Percentiles rank a stretch among this genome's conserved stretches.
These are phyloP conservation scores for Fusarium sp. DNA, from an alignment of 2,329 filamentous ascomycete species.

Conservation along the genomic window DNA sequence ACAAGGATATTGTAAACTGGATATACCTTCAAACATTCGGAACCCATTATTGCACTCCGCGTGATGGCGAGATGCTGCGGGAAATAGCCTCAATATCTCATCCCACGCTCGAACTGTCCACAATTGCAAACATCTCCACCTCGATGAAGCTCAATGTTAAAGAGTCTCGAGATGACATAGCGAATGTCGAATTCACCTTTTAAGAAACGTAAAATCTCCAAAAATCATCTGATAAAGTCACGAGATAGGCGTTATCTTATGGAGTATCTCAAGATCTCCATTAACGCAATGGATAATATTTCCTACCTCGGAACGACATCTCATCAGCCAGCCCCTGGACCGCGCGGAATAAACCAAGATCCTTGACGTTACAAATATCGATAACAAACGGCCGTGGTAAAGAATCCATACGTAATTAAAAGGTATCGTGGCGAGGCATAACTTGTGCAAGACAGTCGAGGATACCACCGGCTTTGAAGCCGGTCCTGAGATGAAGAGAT, in stretches of 20 bases:
- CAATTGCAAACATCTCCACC: neutral
- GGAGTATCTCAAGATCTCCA: neutral
- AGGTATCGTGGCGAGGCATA: neutral
- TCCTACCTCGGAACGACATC: slow-evolving; percentile 3
- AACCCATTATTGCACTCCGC: fast-evolving
- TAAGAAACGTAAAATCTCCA: neutral
- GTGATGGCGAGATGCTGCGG: neutral
- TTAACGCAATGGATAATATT: neutral
- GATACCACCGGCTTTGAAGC: slow-evolving; percentile 35
- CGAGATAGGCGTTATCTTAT: neutral
- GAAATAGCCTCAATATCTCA: neutral
- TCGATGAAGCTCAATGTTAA: neutral
- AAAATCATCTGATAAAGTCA: slow-evolving; percentile 2
- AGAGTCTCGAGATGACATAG: neutral
- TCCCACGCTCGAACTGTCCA: neutral
- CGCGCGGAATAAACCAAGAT: neutral
- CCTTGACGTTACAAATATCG: neutral
- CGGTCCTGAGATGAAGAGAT: slow-evolving; percentile 10
- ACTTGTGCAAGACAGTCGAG: slow-evolving; percentile 1
- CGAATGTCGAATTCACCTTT: neutral
- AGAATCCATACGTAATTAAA: slow-evolving; percentile 26
- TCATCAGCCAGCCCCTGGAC: neutral
- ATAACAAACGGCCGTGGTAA: neutral
- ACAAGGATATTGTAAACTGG: neutral
- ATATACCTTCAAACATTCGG: fast-evolving